phyloP scores from a whole-genome alignment of 1,139 yeast genomes.

The Sugiyamaella sp. region DNA sequence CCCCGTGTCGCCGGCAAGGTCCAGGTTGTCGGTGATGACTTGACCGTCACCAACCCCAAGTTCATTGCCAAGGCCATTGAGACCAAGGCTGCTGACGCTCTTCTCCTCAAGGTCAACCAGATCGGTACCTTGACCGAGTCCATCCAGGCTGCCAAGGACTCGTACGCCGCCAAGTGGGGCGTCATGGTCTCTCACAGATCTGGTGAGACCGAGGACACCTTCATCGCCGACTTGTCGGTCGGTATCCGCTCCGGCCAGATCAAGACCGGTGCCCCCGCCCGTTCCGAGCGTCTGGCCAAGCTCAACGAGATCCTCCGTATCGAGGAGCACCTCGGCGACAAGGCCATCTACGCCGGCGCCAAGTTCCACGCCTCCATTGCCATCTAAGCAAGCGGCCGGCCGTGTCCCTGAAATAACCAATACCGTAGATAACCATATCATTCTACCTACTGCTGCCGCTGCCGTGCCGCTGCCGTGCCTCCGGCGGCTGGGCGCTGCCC shows the following conservation, averaged over 20 bases:
- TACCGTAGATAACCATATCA: background rate
- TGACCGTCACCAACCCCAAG: slow-evolving; percentile 95
- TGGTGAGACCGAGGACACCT: slow-evolving; percentile 98
- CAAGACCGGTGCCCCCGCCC: slow-evolving; percentile 99
- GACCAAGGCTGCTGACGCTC: slow-evolving; percentile 90
- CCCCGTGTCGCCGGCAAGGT: slow-evolving; percentile 61
- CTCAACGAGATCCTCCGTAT: slow-evolving; percentile 90
- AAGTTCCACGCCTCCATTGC: slow-evolving; percentile 60
- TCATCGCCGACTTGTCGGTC: slow-evolving; percentile 94
- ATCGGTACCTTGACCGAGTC: slow-evolving; percentile 85
- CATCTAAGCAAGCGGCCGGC: slow-evolving; percentile 9
- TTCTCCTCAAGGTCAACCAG: slow-evolving; percentile 89
- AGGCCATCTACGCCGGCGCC: slow-evolving; percentile 92
- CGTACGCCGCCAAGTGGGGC: slow-evolving; percentile 88
- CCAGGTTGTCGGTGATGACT: slow-evolving; percentile 95
- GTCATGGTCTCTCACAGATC: slow-evolving; percentile 97
- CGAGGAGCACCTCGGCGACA: slow-evolving; percentile 95
- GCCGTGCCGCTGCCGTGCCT: background rate
- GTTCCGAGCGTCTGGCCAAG: slow-evolving; percentile 99
- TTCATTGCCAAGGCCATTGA: slow-evolving; percentile 94
- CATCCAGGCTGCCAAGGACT: slow-evolving; percentile 82
- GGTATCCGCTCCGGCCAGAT: slow-evolving; percentile 98
- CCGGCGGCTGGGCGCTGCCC: slow-evolving; percentile 11
- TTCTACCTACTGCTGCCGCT: background rate
- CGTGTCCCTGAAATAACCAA: background rate